Conservation (phyloP, 2,329 filamentous ascomycete genomes). For the Claviceps cyperi region DNA sequence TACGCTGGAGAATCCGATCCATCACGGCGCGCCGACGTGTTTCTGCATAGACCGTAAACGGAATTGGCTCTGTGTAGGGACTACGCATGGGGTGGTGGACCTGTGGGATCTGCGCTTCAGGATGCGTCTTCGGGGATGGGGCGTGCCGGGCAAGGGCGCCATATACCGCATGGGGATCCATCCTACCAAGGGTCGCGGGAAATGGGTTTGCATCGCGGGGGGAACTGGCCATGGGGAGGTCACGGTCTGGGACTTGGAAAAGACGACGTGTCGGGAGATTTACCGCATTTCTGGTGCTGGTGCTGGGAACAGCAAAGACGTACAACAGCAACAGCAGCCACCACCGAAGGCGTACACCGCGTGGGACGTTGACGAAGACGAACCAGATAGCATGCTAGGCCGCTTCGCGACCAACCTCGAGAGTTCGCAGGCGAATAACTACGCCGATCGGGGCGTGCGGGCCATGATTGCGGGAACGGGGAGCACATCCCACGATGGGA, state of each 20-base stretch:
- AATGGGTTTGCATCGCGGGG: constrained; percentile 78
- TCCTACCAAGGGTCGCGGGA: constrained; percentile 61
- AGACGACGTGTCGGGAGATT: constrained; percentile 73
- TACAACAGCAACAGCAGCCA: constrained; percentile 14
- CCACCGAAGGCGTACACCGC: constrained; percentile 57
- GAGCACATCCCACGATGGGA: constrained; percentile 53
- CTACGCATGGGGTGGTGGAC: constrained; percentile 81
- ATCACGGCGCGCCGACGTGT: constrained; percentile 82
- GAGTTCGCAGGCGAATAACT: constrained; percentile 33
- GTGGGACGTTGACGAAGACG: constrained; percentile 83
- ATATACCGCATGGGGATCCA: constrained; percentile 72
- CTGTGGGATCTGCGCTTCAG: constrained; percentile 96
- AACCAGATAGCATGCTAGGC: constrained; percentile 70
- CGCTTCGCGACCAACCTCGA: constrained; percentile 69
- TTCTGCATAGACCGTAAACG: constrained; percentile 78
- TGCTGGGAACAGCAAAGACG: too few species aligned
- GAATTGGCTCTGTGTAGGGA: constrained; percentile 85
- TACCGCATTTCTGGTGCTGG: constrained; percentile 43
- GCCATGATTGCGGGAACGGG: constrained; percentile 57
- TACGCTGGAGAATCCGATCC: constrained; percentile 69
- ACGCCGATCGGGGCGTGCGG: constrained; percentile 53
- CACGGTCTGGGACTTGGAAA: constrained; percentile 91
- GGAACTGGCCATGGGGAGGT: constrained; percentile 80
- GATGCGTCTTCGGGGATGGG: constrained; percentile 77
- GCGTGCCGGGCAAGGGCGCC: constrained; percentile 62